Base-by-base conservation (phyloP, 371 early-diverging fungal species). In the Lichtheimia ramosa region DNA sequence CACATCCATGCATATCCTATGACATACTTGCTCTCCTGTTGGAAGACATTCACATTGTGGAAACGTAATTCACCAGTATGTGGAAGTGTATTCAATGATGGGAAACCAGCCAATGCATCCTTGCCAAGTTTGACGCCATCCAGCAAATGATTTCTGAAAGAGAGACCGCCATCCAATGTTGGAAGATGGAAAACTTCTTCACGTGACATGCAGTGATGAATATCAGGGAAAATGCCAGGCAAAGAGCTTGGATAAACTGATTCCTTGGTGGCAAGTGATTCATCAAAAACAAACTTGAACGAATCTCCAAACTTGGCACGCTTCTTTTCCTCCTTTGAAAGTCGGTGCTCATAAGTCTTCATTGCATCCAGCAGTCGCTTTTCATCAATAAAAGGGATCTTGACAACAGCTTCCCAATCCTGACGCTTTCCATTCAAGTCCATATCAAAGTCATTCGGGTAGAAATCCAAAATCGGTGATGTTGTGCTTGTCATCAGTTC, bases 361-460 rank as follows among this genome's bases (percentile, higher is more conserved):
- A 98, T 89, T 0, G 97, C 97, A 6, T 79, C 69, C 55, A 94
- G 69, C 34, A 98, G 77, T 54, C 96, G 83, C 21, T 85, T 75
- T 64, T 93, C 89, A 55, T 98, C 96, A 56, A 98, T 96, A 65
- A 97, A 98, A 5, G 97, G 94, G 54, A 98, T 89, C 59, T 91
- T 83, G 15, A 95, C 96, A 25, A 98, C 91, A 6, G 95, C 97
- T 75, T 99, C 98, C 99, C 99, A 99, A 3, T 92, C 86, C 73
- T 92, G 90, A 71, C 95, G 93, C 77, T 99, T 99, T 56, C 99
- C 99, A 73, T 99, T 99, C 88, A 96, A 82, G 69, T 99, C 99
- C 48, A 92, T 78, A 1, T 89, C 85, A 71, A 99, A 96, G 42
- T 90, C 83, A 15, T 68, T 73, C 24, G 99, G 99, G 77, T 96